These are phyloP conservation scores for Acacia melanoxylon DNA, from an alignment of 306 rosid genomes.

Conservation along the genomic window DNA sequence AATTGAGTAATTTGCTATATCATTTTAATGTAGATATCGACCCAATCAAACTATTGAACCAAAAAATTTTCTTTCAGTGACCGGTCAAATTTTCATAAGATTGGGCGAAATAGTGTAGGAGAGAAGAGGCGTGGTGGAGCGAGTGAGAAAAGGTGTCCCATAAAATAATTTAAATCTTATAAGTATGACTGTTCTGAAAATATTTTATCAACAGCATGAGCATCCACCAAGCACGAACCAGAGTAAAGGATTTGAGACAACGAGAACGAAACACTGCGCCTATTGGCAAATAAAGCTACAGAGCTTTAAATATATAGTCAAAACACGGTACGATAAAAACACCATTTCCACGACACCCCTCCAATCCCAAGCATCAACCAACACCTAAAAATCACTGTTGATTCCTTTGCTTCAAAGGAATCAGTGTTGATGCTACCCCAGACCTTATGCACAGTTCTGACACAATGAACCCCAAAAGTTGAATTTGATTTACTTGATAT, in stretches of 20 bases:
- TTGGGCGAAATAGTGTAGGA: neutral
- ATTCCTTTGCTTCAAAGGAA: neutral
- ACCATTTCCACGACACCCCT: neutral
- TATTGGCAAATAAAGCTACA: neutral
- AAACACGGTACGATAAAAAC: neutral
- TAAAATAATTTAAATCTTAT: neutral
- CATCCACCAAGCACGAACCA: neutral
- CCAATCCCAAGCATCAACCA: neutral
- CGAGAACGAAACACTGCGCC: neutral
- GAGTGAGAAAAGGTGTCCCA: too few relatives aligned
- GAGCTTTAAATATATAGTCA: neutral
- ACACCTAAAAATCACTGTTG: neutral
- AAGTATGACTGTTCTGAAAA: neutral
- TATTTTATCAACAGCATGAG: neutral
- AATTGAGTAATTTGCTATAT: neutral
- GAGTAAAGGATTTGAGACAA: neutral
- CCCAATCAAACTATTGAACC: neutral
- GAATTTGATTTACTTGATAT: neutral
- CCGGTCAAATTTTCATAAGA: too few relatives aligned
- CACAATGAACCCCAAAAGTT: neutral
- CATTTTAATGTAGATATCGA: neutral
- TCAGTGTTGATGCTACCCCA: neutral
- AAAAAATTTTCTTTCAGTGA: neutral
- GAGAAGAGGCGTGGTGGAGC: neutral
- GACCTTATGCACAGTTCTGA: neutral